A percentile compares a stretch with the other conserved stretches of the same genome.
Conservation (phyloP, 345 rosid genomes). For the Gynandropsis gynandra region DNA sequence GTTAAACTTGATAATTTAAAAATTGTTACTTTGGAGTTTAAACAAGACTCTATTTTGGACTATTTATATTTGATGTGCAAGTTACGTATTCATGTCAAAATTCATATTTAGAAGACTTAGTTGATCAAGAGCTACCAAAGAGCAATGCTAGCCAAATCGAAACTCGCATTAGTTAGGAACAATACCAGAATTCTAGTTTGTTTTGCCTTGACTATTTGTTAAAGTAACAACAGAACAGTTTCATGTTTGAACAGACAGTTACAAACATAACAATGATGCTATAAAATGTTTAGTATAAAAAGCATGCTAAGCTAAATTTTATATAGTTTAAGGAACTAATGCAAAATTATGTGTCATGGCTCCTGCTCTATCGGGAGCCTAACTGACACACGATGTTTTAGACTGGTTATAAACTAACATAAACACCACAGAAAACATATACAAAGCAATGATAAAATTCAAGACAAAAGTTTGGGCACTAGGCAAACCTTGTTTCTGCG, state of each 20-base stretch:
- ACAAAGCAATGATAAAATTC: neutral
- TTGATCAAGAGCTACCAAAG: too few relatives aligned
- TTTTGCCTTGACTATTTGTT: neutral
- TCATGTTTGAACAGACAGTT: neutral
- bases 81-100: too few relatives aligned
- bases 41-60: neutral
- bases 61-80: too few relatives aligned
- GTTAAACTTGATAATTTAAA: too few relatives aligned
- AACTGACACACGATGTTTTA: neutral
- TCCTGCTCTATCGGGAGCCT: neutral
- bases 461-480: neutral
- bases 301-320: neutral
- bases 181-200: neutral
- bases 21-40: too few relatives aligned
- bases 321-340: neutral
- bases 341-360: neutral
- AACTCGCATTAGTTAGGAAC: too few relatives aligned
- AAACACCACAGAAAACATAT: too few relatives aligned
- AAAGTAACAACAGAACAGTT: constrained; percentile 1
- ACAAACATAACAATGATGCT: neutral
- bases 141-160: too few relatives aligned
- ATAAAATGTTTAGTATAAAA: neutral
- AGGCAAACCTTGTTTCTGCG: constrained; percentile 37
- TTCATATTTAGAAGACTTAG: too few relatives aligned
- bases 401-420: neutral